Evolutionary conservation across 1,284 basidiomycete species (phyloP).

Genomic region (Puccinia hordei): DNA sequence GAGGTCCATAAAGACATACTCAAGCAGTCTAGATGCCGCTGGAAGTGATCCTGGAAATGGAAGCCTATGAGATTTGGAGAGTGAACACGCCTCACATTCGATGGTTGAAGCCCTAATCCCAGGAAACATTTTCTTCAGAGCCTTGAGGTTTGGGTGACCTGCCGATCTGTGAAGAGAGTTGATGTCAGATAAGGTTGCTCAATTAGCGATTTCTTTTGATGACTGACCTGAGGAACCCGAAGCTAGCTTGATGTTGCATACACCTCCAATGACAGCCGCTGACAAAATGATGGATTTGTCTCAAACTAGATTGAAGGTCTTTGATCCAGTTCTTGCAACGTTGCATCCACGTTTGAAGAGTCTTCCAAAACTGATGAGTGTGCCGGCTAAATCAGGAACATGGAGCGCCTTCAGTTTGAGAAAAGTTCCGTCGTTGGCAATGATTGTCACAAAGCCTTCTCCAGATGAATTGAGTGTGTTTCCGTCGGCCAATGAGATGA

Average conservation of each 20-base stretch:
- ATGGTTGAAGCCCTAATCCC: neutral
- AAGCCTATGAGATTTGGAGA: too few species aligned
- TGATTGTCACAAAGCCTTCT: too few species aligned
- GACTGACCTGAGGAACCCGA: neutral
- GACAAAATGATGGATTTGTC: neutral
- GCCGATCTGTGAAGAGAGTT: neutral
- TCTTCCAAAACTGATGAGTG: neutral
- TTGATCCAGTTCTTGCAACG: neutral
- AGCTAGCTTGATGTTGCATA: neutral
- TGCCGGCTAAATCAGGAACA: too few species aligned
- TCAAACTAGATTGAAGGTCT: neutral
- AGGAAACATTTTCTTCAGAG: conserved; percentile 1
- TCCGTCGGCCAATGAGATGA: neutral
- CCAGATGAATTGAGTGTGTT: neutral
- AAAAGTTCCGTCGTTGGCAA: neutral
- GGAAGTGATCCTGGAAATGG: neutral
- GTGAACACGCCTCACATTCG: too few species aligned
- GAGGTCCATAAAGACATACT: too few species aligned
- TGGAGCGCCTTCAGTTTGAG: neutral
- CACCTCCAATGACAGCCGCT: too few species aligned
- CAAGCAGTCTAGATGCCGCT: too few species aligned
- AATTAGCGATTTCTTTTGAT: neutral
- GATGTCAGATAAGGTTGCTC: neutral
- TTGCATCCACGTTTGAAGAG: neutral
- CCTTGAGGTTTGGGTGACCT: neutral